Evolutionary conservation across 2,329 filamentous ascomycete species (phyloP).

Genomic region (Ceratocystis smalleyi): DNA sequence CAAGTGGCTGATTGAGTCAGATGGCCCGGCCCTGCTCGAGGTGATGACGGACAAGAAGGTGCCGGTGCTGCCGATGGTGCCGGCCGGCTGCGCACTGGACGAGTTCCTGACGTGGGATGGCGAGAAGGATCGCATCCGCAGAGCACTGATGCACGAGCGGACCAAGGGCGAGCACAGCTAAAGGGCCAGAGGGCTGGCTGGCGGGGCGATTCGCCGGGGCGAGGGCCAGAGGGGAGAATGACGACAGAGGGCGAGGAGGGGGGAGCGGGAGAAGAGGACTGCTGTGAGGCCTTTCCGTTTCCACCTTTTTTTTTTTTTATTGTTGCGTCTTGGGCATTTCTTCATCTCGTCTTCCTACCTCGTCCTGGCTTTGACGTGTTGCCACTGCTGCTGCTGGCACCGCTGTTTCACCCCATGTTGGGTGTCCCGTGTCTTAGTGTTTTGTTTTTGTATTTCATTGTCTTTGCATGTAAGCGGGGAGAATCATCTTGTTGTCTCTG

Average conservation of each 20-base stretch:
- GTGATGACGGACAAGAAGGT: conserved; percentile 84
- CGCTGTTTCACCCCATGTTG: neutral
- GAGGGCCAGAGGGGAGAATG: neutral
- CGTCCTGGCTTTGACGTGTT: neutral
- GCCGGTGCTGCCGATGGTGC: conserved; percentile 95
- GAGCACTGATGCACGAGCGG: conserved; percentile 50
- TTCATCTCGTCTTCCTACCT: neutral
- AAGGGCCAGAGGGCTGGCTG: neutral
- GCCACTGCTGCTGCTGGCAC: neutral
- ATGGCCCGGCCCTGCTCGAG: conserved; percentile 87
- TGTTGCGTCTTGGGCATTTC: neutral
- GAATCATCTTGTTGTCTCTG: neutral
- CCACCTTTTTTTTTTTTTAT: neutral
- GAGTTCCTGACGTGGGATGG: conserved; percentile 85
- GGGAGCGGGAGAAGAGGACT: neutral
- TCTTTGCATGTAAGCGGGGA: neutral
- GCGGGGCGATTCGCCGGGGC: too few species aligned
- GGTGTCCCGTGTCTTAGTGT: neutral
- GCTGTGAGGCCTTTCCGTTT: neutral
- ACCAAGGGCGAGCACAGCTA: conserved; percentile 36
- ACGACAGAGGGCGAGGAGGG: neutral
- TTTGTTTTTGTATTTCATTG: neutral
- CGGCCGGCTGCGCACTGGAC: conserved; percentile 69
- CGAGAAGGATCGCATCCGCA: conserved; percentile 51
- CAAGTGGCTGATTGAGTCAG: conserved; percentile 57